A percentile compares a stretch with the other conserved stretches of the same genome.
These are phyloP conservation scores for Fusarium coicis DNA, from an alignment of 2,329 filamentous ascomycete genomes.

Conservation along the genomic window DNA sequence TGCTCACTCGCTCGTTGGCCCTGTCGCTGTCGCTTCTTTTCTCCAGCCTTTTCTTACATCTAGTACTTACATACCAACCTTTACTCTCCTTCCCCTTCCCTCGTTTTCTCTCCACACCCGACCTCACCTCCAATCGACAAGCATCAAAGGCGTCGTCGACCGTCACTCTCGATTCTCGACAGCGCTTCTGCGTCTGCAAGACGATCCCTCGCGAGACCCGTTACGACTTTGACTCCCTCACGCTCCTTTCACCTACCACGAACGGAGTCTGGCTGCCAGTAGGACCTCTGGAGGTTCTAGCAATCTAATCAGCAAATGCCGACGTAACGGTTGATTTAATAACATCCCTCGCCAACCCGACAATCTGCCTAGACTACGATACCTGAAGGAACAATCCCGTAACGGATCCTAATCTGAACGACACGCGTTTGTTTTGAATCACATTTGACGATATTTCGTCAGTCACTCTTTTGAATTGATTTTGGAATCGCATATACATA, in stretches of 20 bases:
- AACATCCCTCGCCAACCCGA: conserved; percentile 36
- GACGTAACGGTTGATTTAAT: conserved; percentile 47
- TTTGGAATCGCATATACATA: conserved; percentile 44
- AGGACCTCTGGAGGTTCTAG: conserved; percentile 47
- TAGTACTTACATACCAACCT: conserved; percentile 33
- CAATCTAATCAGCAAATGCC: conserved; percentile 46
- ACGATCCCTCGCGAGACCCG: conserved; percentile 39
- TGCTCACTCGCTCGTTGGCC: conserved; percentile 33
- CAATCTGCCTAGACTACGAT: conserved; percentile 23
- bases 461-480: conserved; percentile 57
- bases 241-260: conserved; percentile 30
- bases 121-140: conserved; percentile 48
- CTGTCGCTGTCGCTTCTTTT: conserved; percentile 47
- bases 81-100: conserved; percentile 37
- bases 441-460: conserved; percentile 58
- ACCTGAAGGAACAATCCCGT: conserved; percentile 25
- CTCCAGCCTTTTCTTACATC: conserved; percentile 43
- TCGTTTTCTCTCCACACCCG: conserved; percentile 43
- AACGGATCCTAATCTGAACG: conserved; percentile 44
- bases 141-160: conserved; percentile 49
- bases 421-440: conserved; percentile 44
- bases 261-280: conserved; percentile 42
- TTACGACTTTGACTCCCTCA: conserved; percentile 26
- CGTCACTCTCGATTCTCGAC: conserved; percentile 47
- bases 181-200: conserved; percentile 42